Base-by-base conservation (phyloP, 352 stramenopile genomes). In the Phytopythium kandeliae region DNA sequence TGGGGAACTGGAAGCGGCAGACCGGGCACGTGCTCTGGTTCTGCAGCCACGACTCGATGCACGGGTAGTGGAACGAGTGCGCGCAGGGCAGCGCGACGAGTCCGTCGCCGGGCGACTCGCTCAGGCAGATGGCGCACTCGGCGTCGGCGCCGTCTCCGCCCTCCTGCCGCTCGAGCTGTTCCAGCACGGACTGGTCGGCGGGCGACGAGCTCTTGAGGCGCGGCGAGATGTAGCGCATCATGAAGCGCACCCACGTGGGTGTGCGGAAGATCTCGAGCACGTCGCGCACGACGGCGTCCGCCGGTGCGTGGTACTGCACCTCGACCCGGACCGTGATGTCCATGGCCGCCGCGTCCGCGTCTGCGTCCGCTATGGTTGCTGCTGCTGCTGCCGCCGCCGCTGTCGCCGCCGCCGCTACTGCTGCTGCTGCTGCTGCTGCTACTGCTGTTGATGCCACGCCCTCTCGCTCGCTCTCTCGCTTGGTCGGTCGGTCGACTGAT, bases 41-140 rank as follows among this genome's bases (percentile, higher is more conserved):
- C 30, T 87, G 58, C 24, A 97, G 81, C 93, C 95, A 98, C 9
- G 80, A 86, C 46, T 84, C 66, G 50, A 98, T 81, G 66, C 95
- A 98, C 40, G 85, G 76, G 45, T 84, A 74, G 67, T 98, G 93
- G 69, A 97, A 98, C 12, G 80, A 63, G 70, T 98, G 94, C 34
- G 73, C 68, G 56, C 94, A 98, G 8, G 91, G 88, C 25, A 98
- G 67, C n/a, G 67, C 63, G 34, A 89, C 48, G 59, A 66, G 51
- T 48, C 62, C 55, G 37, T 68, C 40, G 40, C 62, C 62, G 95
- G 70, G 65, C 82, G 74, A 57, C 56, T 75, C 71, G 58, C 87
- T 88, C 38, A 98, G 78, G 72, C 92, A 98, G 58, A 98, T 95
- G 17, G 84, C 77, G 62, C 89, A 97, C 33, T 86, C 62, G 36